Evolutionary conservation across 257 asterid species (phyloP).

Genomic region (Thymus mandschuricus): DNA sequence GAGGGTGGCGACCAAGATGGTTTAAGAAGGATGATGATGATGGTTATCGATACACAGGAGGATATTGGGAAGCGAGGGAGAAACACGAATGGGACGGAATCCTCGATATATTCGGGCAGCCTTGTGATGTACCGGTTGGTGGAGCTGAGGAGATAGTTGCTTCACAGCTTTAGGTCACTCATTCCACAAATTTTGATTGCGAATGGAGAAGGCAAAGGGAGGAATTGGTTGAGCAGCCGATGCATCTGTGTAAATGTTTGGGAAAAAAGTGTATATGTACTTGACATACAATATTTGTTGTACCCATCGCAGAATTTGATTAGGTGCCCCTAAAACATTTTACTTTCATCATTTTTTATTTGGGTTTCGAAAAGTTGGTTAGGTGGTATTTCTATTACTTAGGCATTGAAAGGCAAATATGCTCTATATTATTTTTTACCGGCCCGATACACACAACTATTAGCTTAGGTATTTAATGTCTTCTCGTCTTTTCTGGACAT

Average conservation of each 20-base stretch:
- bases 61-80: slow-evolving; percentile 95
- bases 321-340: too few relatives aligned
- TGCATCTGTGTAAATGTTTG: slow-evolving; percentile 28
- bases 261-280: slow-evolving; percentile 15
- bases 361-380: too few relatives aligned
- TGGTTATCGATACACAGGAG: slow-evolving; percentile 72
- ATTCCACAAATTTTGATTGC: slow-evolving; percentile 19
- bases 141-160: slow-evolving; percentile 33
- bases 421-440: too few relatives aligned
- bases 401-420: too few relatives aligned
- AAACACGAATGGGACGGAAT: slow-evolving; percentile 75
- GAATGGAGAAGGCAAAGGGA: neutral
- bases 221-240: neutral
- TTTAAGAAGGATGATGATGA: slow-evolving; percentile 85
- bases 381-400: too few relatives aligned
- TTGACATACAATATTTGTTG: neutral
- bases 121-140: slow-evolving; percentile 45
- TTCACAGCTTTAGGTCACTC: slow-evolving; percentile 11
- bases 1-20: slow-evolving; percentile 98
- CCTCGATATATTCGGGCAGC: slow-evolving; percentile 75
- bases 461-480: too few relatives aligned
- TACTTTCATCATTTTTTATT: too few relatives aligned
- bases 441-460: too few relatives aligned
- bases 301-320: neutral
- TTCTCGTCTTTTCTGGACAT: too few relatives aligned